These are phyloP conservation scores for Pulicaria dysenterica DNA, from an alignment of 129 eudicot genomes.

Conservation along the genomic window DNA sequence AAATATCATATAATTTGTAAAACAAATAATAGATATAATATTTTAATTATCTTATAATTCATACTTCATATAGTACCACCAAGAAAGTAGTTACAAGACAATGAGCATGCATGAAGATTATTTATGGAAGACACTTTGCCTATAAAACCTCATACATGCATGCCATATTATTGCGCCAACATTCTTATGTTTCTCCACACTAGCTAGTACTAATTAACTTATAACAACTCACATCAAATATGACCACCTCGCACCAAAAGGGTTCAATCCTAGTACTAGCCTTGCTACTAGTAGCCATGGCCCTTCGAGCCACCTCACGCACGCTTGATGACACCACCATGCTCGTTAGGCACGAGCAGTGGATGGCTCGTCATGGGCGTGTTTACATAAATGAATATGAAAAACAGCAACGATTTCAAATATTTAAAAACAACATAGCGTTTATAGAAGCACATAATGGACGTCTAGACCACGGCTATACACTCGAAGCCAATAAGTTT, in stretches of 20 bases:
- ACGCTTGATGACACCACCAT: slow-evolving; percentile 21
- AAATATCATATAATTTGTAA: no score
- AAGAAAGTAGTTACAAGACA: no score
- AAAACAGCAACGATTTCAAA: slow-evolving; percentile 31
- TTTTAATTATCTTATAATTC: no score
- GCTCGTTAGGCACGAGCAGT: slow-evolving; percentile 38
- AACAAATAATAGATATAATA: no score
- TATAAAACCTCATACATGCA: slow-evolving; percentile 41
- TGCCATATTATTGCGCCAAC: neutral
- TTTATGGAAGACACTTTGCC: slow-evolving; percentile 22
- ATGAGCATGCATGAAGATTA: no score
- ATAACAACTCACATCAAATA: slow-evolving; percentile 13
- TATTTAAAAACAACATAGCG: slow-evolving; percentile 39
- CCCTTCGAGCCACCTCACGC: slow-evolving; percentile 32
- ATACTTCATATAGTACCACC: no score
- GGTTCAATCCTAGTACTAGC: slow-evolving; percentile 5
- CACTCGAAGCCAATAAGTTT: slow-evolving; percentile 32
- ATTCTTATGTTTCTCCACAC: neutral
- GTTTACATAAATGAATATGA: slow-evolving; percentile 33
- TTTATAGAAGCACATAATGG: slow-evolving; percentile 31
- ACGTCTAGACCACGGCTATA: slow-evolving; percentile 20
- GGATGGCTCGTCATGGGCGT: slow-evolving; percentile 52
- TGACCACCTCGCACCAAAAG: slow-evolving; percentile 28
- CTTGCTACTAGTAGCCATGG: slow-evolving; percentile 29
- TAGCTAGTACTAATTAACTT: neutral